phyloP scores from a whole-genome alignment of 306 rosid species.

The Casuarina glauca region DNA sequence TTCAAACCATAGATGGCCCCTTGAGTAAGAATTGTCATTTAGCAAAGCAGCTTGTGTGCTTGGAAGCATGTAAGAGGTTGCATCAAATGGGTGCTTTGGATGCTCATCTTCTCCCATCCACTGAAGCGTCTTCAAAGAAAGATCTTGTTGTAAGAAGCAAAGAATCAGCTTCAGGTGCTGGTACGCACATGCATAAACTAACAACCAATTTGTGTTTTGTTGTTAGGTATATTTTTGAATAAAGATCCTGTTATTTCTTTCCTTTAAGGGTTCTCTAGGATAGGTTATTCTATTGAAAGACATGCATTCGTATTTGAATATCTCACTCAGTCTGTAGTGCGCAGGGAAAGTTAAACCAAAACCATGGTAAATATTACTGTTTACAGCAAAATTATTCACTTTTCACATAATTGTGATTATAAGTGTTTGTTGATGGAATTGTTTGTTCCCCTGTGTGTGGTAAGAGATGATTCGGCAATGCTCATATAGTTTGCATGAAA shows the following conservation, averaged over 20 bases:
- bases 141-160: constrained; percentile 39
- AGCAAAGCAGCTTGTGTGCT: constrained; percentile 79
- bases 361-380: background rate
- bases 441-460: background rate
- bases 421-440: background rate
- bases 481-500: background rate
- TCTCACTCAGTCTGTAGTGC: background rate
- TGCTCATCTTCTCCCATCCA: constrained; percentile 74
- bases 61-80: constrained; percentile 90
- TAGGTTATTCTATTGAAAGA: background rate
- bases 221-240: constrained; percentile 3
- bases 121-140: constrained; percentile 42
- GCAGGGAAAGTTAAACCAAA: constrained; percentile 2
- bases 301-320: background rate
- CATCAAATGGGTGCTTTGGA: constrained; percentile 80
- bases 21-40: constrained; percentile 45
- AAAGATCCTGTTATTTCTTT: constrained; percentile 15
- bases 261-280: constrained; percentile 8
- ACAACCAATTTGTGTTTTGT: constrained; percentile 15
- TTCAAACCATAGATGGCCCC: constrained; percentile 71
- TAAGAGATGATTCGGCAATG: constrained; percentile 5
- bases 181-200: constrained; percentile 27
- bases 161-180: constrained; percentile 63
- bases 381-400: background rate
- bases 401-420: background rate